Evolutionary conservation across 805 yeast species (phyloP).

Genomic region (Torulaspora microellipsoides): DNA sequence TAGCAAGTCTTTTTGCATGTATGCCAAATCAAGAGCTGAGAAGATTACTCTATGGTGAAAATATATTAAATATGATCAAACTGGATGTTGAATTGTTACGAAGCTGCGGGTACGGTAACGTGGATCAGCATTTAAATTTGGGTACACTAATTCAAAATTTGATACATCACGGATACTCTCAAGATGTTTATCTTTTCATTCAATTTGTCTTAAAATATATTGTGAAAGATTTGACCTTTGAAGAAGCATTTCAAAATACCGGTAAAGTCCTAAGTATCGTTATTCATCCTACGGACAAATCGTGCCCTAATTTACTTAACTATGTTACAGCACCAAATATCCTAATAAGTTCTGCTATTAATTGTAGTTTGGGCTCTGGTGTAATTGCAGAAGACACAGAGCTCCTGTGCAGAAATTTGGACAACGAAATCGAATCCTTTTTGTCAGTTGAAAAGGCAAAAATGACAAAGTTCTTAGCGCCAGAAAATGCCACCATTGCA

Average conservation of each 20-base stretch:
- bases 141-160: conserved; percentile 74
- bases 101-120: conserved; percentile 42
- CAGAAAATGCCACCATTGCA: conserved; percentile 43
- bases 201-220: conserved; percentile 64
- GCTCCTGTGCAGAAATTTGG: conserved; percentile 56
- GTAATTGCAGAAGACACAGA: conserved; percentile 53
- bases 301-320: conserved; percentile 69
- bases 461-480: conserved; percentile 36
- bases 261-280: conserved; percentile 79
- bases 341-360: conserved; percentile 82
- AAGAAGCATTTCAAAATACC: conserved; percentile 80
- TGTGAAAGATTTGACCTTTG: conserved; percentile 84
- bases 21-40: conserved; percentile 60
- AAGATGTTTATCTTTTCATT: conserved; percentile 74
- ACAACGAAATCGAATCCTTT: conserved; percentile 56
- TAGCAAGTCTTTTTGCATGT: conserved; percentile 80
- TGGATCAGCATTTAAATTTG: conserved; percentile 36
- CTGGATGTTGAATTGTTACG: conserved; percentile 55
- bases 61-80: conserved; percentile 42
- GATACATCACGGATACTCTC: conserved; percentile 75
- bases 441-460: conserved; percentile 38
- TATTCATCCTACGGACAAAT: conserved; percentile 63
- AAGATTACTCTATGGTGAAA: conserved; percentile 39
- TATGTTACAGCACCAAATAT: conserved; percentile 93
- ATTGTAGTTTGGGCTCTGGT: conserved; percentile 77